Base-by-base conservation (phyloP, 2,329 filamentous ascomycete genomes). In the Malbranchea zuffiana region DNA sequence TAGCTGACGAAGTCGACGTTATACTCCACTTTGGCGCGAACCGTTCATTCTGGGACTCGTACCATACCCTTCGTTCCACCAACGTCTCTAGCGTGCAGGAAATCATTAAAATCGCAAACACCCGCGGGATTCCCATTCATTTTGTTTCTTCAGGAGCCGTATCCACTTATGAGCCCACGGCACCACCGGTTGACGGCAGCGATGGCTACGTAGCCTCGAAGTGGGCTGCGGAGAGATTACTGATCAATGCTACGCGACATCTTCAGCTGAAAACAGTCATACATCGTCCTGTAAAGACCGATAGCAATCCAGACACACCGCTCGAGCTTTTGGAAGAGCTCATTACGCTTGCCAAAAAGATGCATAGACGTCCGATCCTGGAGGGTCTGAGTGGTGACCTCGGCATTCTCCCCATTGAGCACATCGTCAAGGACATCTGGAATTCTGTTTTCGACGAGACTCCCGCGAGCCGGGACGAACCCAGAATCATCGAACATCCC, bases 21-120 rank as follows among this genome's bases (percentile, higher is more conserved):
- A 66, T 79, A 32, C 66, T 80, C 15, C 77, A 74, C 50, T 59
- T 55, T 31, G 70, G 63, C 6, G 64, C 66, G 11, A 56, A 60
- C 8, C 35, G 44, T 12, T 52, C 47, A 0, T 50, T 44, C 37
- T 32, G 44, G 35, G 46, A 59, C 10, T 46, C 35, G 12, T 61
- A 59, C 40, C 13, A 36, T 3, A 29, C 37, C 2, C 45, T 61
- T 2, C 47, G 49, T 1, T 3, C 32, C 2, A 16, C 41, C 3
- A 60, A 59, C 34, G 24, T 55, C 3, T 7, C 26, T 0, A 42
- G 51, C 1, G 53, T 48, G 4, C 37, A 41, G 13, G 35, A 41
- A 11, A 37, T 60, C 1, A 43, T 42, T 5, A 24, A 34, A 6
- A 17, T 54, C 8, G 44, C 46, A 6, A 8, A 42, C 0, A 13